Percentiles rank a stretch among this genome's conserved stretches.
phyloP scores from a whole-genome alignment of 2,329 filamentous ascomycete genomes.

The Nothophoma quercina region DNA sequence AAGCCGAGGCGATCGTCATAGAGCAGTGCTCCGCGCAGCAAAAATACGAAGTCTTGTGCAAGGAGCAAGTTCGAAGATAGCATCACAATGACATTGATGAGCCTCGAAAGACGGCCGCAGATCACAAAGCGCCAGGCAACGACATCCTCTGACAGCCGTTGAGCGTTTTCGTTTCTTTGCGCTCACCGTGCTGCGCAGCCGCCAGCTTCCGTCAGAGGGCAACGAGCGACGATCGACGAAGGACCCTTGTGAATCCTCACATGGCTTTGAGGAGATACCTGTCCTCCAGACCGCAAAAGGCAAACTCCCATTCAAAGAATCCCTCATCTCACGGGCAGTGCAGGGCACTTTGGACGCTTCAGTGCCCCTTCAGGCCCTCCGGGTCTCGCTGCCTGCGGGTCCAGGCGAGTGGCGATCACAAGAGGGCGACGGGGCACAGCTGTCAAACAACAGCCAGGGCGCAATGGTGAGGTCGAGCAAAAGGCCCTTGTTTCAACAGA shows the following conservation, averaged over 20 bases:
- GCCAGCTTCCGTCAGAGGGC: slow-evolving; percentile 1
- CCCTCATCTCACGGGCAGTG: slow-evolving; percentile 1
- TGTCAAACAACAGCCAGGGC: slow-evolving; percentile 17
- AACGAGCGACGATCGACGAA: slow-evolving; percentile 2
- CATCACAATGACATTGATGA: not conserved
- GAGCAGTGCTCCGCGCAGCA: not conserved
- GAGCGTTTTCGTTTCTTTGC: not conserved
- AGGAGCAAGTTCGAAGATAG: not conserved
- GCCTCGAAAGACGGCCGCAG: not conserved
- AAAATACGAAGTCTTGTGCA: slow-evolving; percentile 1
- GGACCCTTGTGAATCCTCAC: not conserved
- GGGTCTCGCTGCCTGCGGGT: slow-evolving; percentile 3
- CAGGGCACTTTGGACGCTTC: slow-evolving; percentile 4
- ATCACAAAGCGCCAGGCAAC: not conserved
- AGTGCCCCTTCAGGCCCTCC: slow-evolving; percentile 1
- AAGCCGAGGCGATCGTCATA: not conserved
- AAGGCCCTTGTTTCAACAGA: slow-evolving; percentile 18
- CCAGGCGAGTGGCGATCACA: slow-evolving; percentile 10
- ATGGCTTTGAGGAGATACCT: not conserved
- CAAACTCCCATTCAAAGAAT: not conserved
- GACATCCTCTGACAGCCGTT: not conserved
- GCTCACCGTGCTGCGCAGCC: not conserved
- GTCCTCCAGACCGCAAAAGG: slow-evolving; percentile 1
- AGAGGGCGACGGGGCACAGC: slow-evolving; percentile 17
- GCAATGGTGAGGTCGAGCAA: slow-evolving; percentile 13